Evolutionary conservation across 2,329 filamentous ascomycete genomes (phyloP).

Genomic region (Aaosphaeria arxii): DNA sequence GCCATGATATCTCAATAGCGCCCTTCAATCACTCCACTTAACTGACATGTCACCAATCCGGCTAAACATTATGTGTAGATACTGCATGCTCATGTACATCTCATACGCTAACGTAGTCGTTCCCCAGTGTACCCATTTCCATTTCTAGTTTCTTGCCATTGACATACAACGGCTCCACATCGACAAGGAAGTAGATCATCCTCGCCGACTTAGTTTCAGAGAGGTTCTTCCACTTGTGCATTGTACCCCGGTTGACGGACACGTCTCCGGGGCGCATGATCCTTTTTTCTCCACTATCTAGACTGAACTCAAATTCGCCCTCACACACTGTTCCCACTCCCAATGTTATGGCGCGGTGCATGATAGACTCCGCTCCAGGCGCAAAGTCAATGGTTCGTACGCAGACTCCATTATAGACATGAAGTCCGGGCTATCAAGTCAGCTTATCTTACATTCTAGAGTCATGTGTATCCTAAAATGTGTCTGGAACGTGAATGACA

Average conservation of each 20-base stretch:
- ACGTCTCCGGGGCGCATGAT: slow-evolving; percentile 14
- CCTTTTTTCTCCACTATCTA: slow-evolving; percentile 16
- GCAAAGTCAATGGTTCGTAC: slow-evolving; percentile 24
- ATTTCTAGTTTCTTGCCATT: neutral
- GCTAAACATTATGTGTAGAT: no score
- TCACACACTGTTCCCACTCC: slow-evolving; percentile 25
- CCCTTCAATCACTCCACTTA: no score
- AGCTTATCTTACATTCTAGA: no score
- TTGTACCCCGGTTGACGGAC: slow-evolving; percentile 14
- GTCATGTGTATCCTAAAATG: no score
- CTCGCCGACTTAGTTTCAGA: neutral
- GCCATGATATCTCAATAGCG: no score
- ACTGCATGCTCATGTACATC: no score
- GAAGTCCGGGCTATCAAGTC: slow-evolving; percentile 41
- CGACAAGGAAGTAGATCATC: slow-evolving; percentile 5
- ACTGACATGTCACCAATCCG: no score
- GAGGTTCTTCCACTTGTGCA: slow-evolving; percentile 10
- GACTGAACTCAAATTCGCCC: slow-evolving; percentile 16
- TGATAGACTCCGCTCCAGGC: slow-evolving; percentile 10
- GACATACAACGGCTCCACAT: neutral
- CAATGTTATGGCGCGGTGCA: slow-evolving; percentile 18
- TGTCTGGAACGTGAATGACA: no score
- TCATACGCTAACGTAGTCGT: neutral
- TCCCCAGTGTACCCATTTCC: neutral
- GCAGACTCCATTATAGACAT: slow-evolving; percentile 41